Evolutionary conservation across 306 rosid genomes (phyloP), one percentile per base, ranked within the genome.

Genomic region (Pyrus communis): DNA sequence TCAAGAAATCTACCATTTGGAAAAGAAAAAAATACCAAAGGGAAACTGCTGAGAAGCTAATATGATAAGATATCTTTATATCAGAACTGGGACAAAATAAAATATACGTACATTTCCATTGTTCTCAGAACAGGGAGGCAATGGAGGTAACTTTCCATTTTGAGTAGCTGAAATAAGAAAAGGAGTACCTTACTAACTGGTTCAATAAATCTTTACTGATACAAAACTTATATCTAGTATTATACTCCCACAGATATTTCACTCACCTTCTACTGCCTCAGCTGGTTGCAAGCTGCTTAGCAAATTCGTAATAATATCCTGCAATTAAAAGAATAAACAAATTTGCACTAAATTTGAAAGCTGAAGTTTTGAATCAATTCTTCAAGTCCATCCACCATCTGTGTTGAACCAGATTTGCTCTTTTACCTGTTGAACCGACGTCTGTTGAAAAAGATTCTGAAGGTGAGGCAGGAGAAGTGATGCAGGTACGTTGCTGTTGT

Each of bases 381-480:
- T 63, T 71, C 46, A 70, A 22, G 54, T 40, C 58, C 42, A 73
- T 61, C 6, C 30, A 27, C 28, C 17, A 81, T 74, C 70, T 49
- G 71, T 70, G 67, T 58, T 57, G 38, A 5, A 45, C 63, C 60
- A 67, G 69, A 60, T 70, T 75, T 78, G n/a, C 65, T 5, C 27
- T 2, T 85, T 80, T 81, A 93, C 99, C 98, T 96, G 99, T 79
- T 96, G 99, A 82, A 91, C 74, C 69, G 97, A 83, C 5, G 93
- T 91, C 89, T 96, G 99, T 87, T 88, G 96, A 85, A 85, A 88
- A 83, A 96, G 92, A 81, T 89, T 93, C 74, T 96, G 98, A 85
- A 93, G 93, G 75, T 91, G 96, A 85, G 99, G 90, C 81, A 87
- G 75, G 61, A 96, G 83, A 88, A 85, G 62, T 51, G 99, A 82